A percentile compares a stretch with the other conserved stretches of the same genome.
phyloP scores from a whole-genome alignment of 2,329 filamentous ascomycete genomes.

The Aspergillus quadrilineatus region DNA sequence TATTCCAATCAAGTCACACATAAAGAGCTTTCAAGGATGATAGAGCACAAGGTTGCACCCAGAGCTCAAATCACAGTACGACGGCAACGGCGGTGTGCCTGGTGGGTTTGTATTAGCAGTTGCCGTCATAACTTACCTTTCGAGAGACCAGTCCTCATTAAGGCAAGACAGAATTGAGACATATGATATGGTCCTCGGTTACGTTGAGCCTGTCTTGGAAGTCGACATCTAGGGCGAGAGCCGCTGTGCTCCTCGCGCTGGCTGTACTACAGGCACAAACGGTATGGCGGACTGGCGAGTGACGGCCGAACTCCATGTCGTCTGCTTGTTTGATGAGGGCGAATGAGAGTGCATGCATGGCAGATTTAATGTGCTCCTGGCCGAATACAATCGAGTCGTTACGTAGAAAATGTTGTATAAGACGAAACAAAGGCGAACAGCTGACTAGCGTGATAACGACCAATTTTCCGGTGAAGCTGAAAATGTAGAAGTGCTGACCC shows the following conservation, averaged over 20 bases:
- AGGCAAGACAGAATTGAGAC: not conserved
- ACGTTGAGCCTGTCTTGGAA: conserved; percentile 8
- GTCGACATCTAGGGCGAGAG: conserved; percentile 10
- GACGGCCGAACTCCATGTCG: conserved; percentile 19
- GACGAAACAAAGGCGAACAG: conserved; percentile 40
- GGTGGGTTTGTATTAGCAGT: not conserved
- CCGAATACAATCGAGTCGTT: conserved; percentile 46
- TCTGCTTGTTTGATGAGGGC: conserved; percentile 14
- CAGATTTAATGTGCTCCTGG: conserved; percentile 24
- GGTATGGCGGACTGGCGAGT: conserved; percentile 22
- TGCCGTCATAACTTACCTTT: conserved; percentile 6
- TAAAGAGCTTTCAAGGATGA: not conserved
- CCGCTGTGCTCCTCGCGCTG: conserved; percentile 10
- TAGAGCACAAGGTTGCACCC: too few species aligned
- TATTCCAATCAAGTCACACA: too few species aligned
- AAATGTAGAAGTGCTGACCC: conserved; percentile 42
- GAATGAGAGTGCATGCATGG: conserved; percentile 12
- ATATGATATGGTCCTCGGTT: conserved; percentile 1
- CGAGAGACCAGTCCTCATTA: not conserved
- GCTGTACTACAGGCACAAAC: conserved; percentile 25
- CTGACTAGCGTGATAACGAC: conserved; percentile 43
- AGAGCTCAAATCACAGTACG: not conserved
- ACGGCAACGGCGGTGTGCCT: not conserved
- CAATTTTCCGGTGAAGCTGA: conserved; percentile 37
- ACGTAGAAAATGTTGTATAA: conserved; percentile 38